Evolutionary conservation across 2,329 filamentous ascomycete species (phyloP).

Genomic region (Colletotrichum filicis): DNA sequence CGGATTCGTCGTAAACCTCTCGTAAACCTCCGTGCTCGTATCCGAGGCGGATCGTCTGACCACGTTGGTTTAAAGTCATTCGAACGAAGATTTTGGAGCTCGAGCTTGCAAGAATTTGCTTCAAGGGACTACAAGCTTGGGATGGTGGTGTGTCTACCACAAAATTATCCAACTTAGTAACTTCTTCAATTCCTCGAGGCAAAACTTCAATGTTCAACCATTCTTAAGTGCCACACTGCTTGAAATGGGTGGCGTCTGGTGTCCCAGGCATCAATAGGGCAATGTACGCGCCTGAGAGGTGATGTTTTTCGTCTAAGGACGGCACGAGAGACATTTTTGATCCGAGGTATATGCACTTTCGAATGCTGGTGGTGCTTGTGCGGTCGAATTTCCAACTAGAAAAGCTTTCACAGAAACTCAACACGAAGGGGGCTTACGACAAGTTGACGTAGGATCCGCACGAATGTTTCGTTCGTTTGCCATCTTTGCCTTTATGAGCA

Average conservation of each 20-base stretch:
- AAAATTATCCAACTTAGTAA: not conserved
- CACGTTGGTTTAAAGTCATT: not conserved
- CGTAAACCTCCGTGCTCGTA: not conserved
- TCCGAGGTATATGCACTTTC: slow-evolving; percentile 44
- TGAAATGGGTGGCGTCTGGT: not conserved
- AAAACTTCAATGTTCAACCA: not conserved
- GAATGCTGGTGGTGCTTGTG: slow-evolving; percentile 47
- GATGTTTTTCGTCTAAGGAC: slow-evolving; percentile 41
- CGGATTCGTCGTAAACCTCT: not conserved
- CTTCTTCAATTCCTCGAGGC: not conserved
- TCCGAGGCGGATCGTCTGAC: not conserved
- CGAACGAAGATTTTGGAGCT: not conserved
- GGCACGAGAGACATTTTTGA: slow-evolving; percentile 40
- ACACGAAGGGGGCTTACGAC: slow-evolving; percentile 20
- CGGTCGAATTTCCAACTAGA: slow-evolving; percentile 24
- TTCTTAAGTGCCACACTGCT: too few relatives aligned
- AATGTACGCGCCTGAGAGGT: slow-evolving; percentile 50
- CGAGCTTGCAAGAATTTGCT: not conserved
- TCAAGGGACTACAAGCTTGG: not conserved
- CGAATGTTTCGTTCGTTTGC: slow-evolving; percentile 24
- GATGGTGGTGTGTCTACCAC: not conserved
- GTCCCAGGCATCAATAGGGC: slow-evolving; percentile 35
- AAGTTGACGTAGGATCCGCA: slow-evolving; percentile 27
- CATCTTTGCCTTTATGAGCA: not conserved
- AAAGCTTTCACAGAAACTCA: slow-evolving; percentile 14